Conservation (phyloP, 352 stramenopile genomes). For the Pythium inflatum region DNA sequence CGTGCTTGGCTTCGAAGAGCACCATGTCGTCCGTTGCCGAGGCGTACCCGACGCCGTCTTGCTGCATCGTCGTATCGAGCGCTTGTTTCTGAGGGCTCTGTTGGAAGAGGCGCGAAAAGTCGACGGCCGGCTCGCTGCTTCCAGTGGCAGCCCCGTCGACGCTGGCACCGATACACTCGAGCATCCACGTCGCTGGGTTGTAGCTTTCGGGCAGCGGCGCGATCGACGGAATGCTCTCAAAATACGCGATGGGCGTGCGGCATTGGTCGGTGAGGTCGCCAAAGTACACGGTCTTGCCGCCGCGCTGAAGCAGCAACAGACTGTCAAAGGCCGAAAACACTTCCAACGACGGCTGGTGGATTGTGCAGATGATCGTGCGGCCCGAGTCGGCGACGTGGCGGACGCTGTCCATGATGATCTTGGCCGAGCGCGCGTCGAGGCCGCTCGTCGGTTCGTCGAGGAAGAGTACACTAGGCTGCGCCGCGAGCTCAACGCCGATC, state of each 20-base stretch:
- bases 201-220: conserved; percentile 45
- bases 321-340: conserved; percentile 82
- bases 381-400: conserved; percentile 50
- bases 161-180: conserved; percentile 36
- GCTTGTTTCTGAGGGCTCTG: conserved; percentile 7
- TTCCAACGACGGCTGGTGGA: conserved; percentile 79
- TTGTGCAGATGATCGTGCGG: conserved; percentile 80
- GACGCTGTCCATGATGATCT: conserved; percentile 67
- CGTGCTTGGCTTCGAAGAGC: too few species aligned
- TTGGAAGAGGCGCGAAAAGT: conserved; percentile 26
- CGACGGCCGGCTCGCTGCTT: too few species aligned
- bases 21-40: too few species aligned
- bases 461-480: conserved; percentile 76
- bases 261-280: conserved; percentile 49
- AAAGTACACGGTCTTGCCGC: conserved; percentile 13
- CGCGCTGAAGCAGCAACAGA: conserved; percentile 33
- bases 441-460: conserved; percentile 58
- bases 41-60: too few species aligned
- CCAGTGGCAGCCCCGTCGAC: conserved; percentile 33
- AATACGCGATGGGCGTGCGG: conserved; percentile 41
- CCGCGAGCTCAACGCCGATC: conserved; percentile 88
- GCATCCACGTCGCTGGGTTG: conserved; percentile 86
- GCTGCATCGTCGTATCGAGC: too few species aligned
- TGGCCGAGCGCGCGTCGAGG: conserved; percentile 48
- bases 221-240: conserved; percentile 55